Percentiles rank a stretch among this genome's conserved stretches.
Conservation (phyloP, 768 basidiomycete species). For the Naematelia encephala region DNA sequence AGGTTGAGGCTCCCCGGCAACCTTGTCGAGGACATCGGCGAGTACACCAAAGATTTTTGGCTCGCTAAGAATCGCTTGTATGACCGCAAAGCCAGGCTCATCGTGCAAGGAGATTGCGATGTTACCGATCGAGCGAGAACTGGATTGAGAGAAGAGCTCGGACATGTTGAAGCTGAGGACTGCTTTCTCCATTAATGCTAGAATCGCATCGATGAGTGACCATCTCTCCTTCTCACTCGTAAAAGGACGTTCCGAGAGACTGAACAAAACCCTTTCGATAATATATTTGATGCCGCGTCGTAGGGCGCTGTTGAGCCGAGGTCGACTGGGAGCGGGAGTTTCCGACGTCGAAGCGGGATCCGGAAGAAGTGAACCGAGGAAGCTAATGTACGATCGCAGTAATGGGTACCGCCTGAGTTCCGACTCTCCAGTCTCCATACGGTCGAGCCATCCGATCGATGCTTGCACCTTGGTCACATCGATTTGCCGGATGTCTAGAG, state of each 20-base stretch:
- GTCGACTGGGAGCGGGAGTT: conserved; percentile 32
- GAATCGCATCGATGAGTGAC: conserved; percentile 77
- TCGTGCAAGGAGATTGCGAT: conserved; percentile 50
- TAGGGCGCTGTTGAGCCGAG: conserved; percentile 66
- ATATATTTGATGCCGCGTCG: conserved; percentile 81
- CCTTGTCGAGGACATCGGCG: conserved; percentile 75
- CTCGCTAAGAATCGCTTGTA: conserved; percentile 71
- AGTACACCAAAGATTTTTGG: conserved; percentile 69
- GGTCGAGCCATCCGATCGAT: conserved; percentile 57
- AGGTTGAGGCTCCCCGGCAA: conserved; percentile 66
- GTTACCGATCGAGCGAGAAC: conserved; percentile 24
- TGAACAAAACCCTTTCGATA: conserved; percentile 80
- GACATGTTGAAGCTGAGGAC: conserved; percentile 79
- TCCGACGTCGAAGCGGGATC: conserved; percentile 50
- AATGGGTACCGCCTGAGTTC: conserved; percentile 75
- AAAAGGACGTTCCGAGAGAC: conserved; percentile 72
- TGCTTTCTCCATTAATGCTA: conserved; percentile 79
- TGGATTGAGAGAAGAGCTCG: conserved; percentile 58
- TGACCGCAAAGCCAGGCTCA: conserved; percentile 85
- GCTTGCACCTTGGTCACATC: conserved; percentile 24
- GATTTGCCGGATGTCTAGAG: conserved; percentile 21
- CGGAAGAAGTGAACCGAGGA: conserved; percentile 71
- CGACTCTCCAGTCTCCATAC: conserved; percentile 83
- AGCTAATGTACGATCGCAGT: conserved; percentile 79
- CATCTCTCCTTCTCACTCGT: conserved; percentile 71